Conservation (phyloP, 2,329 filamentous ascomycete species). For the Colletotrichum cuscutae region DNA sequence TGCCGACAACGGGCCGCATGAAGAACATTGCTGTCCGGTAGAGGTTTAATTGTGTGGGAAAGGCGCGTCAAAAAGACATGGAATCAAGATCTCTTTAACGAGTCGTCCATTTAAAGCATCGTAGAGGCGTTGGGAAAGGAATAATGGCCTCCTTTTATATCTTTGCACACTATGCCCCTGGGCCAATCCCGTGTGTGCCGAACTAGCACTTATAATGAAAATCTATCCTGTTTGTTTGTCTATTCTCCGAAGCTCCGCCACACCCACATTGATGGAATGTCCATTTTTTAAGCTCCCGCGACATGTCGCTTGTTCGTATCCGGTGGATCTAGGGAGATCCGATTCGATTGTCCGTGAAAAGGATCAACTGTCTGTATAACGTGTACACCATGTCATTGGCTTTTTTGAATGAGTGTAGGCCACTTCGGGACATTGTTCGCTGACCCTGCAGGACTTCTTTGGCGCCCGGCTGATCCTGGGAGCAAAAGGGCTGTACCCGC, state of each 20-base stretch:
- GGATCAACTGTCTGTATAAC: not conserved
- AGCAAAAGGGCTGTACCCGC: not conserved
- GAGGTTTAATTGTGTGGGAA: not conserved
- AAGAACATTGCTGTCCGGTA: slow-evolving; percentile 36
- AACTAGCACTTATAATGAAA: slow-evolving; percentile 26
- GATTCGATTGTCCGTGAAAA: not conserved
- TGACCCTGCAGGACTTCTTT: not conserved
- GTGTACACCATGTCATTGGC: not conserved
- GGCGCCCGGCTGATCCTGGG: not conserved
- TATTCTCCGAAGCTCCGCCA: not conserved
- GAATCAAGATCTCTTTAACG: not conserved
- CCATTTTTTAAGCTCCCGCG: not conserved
- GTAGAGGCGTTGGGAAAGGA: slow-evolving; percentile 28
- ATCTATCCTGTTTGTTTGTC: not conserved
- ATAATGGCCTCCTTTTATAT: not conserved
- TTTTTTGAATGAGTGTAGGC: not conserved
- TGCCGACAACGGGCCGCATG: slow-evolving; percentile 55
- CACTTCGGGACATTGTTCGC: not conserved
- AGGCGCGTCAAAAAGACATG: slow-evolving; percentile 5
- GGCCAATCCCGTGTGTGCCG: not conserved
- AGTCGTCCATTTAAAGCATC: slow-evolving; percentile 25
- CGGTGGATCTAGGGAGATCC: not conserved
- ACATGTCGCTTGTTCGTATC: not conserved
- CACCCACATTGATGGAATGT: not conserved
- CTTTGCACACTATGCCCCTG: not conserved